Evolutionary conservation across 2,329 filamentous ascomycete species (phyloP).

Genomic region (Aurifilum marmelostoma): DNA sequence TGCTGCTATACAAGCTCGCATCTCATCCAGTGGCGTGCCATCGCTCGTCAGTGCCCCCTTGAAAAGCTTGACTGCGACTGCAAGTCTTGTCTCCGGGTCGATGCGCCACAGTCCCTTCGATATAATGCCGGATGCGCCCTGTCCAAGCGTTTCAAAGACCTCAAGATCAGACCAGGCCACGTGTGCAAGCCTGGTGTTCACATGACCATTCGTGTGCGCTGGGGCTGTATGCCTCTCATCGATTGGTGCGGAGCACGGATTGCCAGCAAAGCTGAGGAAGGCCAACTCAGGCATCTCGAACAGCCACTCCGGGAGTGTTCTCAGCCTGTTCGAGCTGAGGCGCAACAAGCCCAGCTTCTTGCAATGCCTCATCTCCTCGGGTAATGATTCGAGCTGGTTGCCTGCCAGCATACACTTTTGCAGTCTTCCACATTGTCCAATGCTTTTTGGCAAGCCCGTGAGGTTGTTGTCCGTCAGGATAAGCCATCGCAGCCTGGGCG

Average conservation of each 20-base stretch:
- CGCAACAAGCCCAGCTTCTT: constrained; percentile 48
- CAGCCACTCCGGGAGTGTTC: constrained; percentile 46
- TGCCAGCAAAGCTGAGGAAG: constrained; percentile 52
- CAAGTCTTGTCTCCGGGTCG: constrained; percentile 34
- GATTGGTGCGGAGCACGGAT: constrained; percentile 44
- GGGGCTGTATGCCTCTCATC: constrained; percentile 13
- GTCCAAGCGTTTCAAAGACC: constrained; percentile 45
- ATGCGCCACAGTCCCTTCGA: constrained; percentile 44
- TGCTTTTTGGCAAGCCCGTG: constrained; percentile 42
- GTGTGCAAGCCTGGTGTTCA: constrained; percentile 36
- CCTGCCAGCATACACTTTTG: constrained; percentile 56
- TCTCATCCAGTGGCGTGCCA: constrained; percentile 52
- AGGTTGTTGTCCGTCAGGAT: constrained; percentile 53
- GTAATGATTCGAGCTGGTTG: constrained; percentile 46
- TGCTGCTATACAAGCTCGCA: constrained; percentile 50
- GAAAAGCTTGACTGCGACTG: constrained; percentile 54
- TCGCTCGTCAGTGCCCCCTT: constrained; percentile 51
- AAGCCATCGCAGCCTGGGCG: constrained; percentile 49
- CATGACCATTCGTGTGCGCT: not conserved
- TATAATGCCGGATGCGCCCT: constrained; percentile 52
- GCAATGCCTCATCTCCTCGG: constrained; percentile 48
- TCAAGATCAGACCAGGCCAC: constrained; percentile 47
- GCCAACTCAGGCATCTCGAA: constrained; percentile 49
- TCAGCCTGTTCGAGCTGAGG: constrained; percentile 47
- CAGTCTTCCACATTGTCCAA: constrained; percentile 46